These are phyloP conservation scores for Eutrema salsugineum DNA, from an alignment of 441 rosid species.

Conservation along the genomic window DNA sequence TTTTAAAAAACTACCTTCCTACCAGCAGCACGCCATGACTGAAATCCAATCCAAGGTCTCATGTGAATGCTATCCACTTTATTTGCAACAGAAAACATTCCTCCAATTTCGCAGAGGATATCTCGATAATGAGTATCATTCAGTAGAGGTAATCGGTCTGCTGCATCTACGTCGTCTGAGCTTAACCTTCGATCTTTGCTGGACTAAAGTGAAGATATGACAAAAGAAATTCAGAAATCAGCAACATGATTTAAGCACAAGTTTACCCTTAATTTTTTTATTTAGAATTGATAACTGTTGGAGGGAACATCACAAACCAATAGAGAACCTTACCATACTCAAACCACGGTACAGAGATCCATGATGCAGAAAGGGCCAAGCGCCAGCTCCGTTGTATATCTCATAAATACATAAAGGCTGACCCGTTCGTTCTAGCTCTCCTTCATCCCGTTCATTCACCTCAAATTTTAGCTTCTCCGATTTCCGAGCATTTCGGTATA, in stretches of 20 bases:
- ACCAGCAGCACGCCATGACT: slow-evolving; percentile 97
- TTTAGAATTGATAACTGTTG: background rate
- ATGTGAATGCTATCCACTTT: slow-evolving; percentile 85
- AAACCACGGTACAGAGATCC: slow-evolving; percentile 95
- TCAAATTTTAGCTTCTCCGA: slow-evolving; percentile 89
- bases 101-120: slow-evolving; percentile 91
- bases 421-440: slow-evolving; percentile 98
- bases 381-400: slow-evolving; percentile 87
- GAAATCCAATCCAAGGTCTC: slow-evolving; percentile 99
- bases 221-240: slow-evolving; percentile 16
- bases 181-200: slow-evolving; percentile 72
- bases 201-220: slow-evolving; percentile 49
- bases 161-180: slow-evolving; percentile 98
- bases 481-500: slow-evolving; percentile 87
- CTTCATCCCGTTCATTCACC: slow-evolving; percentile 96
- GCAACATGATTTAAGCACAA: background rate
- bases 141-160: slow-evolving; percentile 70
- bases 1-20: slow-evolving; percentile 71
- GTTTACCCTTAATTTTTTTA: background rate
- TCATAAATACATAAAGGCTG: slow-evolving; percentile 94
- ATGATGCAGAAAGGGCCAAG: slow-evolving; percentile 99
- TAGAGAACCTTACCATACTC: slow-evolving; percentile 76
- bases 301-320: slow-evolving; percentile 13
- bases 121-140: slow-evolving; percentile 64
- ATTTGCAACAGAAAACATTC: slow-evolving; percentile 93